Evolutionary conservation across 2,329 filamentous ascomycete genomes (phyloP), one percentile per base, ranked within the genome.

Genomic region (Cercospora citrullina): DNA sequence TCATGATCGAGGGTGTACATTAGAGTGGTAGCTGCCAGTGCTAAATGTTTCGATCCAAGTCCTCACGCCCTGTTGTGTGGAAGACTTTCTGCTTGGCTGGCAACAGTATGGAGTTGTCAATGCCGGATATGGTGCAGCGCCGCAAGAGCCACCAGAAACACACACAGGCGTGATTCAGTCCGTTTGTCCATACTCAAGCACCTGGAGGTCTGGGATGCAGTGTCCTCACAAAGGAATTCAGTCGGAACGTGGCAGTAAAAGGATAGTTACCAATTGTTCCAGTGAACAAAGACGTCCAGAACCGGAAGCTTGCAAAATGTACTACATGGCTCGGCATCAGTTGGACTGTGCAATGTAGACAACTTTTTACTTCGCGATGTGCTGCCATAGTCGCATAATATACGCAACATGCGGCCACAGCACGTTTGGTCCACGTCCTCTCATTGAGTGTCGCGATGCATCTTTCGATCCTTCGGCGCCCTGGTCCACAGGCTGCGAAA

Each of bases 381-480:
- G 81, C 74, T 81, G 79, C 70, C 80, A 83, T 71, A 78, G 75
- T 45, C 76, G 80, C 33, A 78, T 76, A 73, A 79, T 83, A 66
- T 83, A 80, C 72, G 68, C 77, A 7, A 77, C 75, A 33, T 83
- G 81, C 74, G 81, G 81, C 21, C 81, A 83, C 72, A 77, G 78
- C 16, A 73, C 73, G 12, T 77, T 77, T 65, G 76, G 78, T 39
- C 67, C 73, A 0, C 71, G 66, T 14, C 80, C 80, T 4, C 66
- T 81, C 33, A 72, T 77, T 36, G 74, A 72, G 64, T 83, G 81
- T 70, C 73, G 73, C 31, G 65, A 75, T 61, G 73, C 75, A 16
- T 72, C 73, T n/a, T 73, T 75, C 59, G 67, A 71, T 23, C 71
- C 75, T 12, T 61, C 48, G 36, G 51, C 66, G 31, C 68, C 68